A percentile compares a stretch with the other conserved stretches of the same genome.
phyloP scores from a whole-genome alignment of 2,329 filamentous ascomycete genomes.

The Trichoderma polysporum region DNA sequence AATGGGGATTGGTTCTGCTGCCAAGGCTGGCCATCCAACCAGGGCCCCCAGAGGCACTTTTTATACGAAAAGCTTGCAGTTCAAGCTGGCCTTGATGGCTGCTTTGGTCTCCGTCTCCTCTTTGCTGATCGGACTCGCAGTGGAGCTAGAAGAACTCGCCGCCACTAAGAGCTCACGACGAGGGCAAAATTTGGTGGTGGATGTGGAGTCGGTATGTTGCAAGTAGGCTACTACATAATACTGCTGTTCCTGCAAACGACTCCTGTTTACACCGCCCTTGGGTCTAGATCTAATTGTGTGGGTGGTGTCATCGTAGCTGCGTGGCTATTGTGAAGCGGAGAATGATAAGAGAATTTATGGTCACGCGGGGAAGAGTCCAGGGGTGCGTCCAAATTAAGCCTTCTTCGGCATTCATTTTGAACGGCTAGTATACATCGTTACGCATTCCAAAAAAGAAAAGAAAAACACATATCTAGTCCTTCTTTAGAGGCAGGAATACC shows the following conservation, averaged over 20 bases:
- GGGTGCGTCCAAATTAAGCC: constrained; percentile 3
- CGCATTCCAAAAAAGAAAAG: not conserved
- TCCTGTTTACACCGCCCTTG: constrained; percentile 5
- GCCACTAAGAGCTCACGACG: not conserved
- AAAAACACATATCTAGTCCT: constrained; percentile 59
- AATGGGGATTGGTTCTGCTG: not conserved
- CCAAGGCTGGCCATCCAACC: constrained; percentile 2
- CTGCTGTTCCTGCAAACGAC: not conserved
- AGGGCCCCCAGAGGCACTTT: not conserved
- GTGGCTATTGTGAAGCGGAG: constrained; percentile 11
- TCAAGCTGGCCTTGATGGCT: not conserved
- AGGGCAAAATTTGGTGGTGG: not conserved
- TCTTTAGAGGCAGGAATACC: constrained; percentile 80
- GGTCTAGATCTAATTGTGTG: not conserved
- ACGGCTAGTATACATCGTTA: constrained; percentile 35
- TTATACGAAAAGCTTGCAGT: not conserved
- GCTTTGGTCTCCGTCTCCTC: not conserved
- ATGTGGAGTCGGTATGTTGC: not conserved
- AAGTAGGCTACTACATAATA: not conserved
- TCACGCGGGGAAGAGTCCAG: constrained; percentile 11
- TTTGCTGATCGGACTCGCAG: not conserved
- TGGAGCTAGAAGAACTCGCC: constrained; percentile 5
- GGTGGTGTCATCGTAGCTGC: constrained; percentile 8
- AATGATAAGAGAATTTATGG: constrained; percentile 11
- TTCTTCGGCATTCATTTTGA: constrained; percentile 9